Evolutionary conservation across 768 basidiomycete species (phyloP), one percentile per base, ranked within the genome.

Genomic region (Crucibulum laeve): DNA sequence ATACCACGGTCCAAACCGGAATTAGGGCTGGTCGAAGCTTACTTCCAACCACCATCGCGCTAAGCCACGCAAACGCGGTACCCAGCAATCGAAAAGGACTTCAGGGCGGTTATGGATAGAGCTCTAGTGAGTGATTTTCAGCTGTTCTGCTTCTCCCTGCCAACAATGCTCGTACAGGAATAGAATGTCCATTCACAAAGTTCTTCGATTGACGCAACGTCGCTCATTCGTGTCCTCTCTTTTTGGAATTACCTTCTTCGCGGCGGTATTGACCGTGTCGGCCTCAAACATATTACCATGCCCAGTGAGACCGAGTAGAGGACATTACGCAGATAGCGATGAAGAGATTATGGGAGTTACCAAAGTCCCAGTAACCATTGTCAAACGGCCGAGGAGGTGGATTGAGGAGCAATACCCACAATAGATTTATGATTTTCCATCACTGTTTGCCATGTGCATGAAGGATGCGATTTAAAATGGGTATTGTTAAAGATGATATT

Each of bases 261-360:
- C 84, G 19, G 76, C 87, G 14, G 73, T 91, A 46, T 49, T 87
- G 48, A 91, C 89, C 42, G 89, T 92, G 14, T 84, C 84, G 10
- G 86, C 85, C 18, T 89, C 88, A 17, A 79, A 76, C 57, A 69
- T 90, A 30, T 67, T 91, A 24, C 88, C 89, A 41, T 91, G 90
- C 54, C 89, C 89, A 5, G 87, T 79, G n/a, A 76, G 79, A 41
- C 65, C 71, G 33, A 66, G 76, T 47, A 74, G 77, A 52, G 67
- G 54, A 43, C 77, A 83, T 21, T 82, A 76, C 50, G 70, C 80
- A 34, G 87, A 89, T 52, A 69, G 66, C 37, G 71, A 70, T 43
- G 58, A 55, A 38, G 53, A 50, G 26, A 40, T 51, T 15, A 36
- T 52, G 36, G 52, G 52, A n/a, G n/a, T n/a, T 47, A 44, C 55